Evolutionary conservation across 139 green algal genomes (phyloP).

Genomic region (Haematococcus lacustris): DNA sequence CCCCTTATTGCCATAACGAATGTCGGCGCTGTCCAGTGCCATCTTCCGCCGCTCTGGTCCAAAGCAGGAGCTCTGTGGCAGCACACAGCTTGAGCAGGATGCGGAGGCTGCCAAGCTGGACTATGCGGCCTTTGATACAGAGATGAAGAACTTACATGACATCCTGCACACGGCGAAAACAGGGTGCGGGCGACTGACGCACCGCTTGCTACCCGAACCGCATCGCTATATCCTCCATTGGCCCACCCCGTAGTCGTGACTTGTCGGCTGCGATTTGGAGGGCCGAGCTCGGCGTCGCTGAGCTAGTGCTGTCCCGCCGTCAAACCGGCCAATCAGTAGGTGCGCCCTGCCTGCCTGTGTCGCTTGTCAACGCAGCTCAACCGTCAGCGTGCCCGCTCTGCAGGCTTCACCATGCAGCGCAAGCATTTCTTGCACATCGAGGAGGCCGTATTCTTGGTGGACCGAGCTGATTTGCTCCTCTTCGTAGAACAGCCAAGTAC

Average conservation of each 20-base stretch:
- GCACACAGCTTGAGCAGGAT: neutral
- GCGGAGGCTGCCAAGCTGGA: neutral
- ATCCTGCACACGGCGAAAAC: constrained; percentile 1
- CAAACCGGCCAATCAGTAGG: constrained; percentile 10
- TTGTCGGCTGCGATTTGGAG: constrained; percentile 32
- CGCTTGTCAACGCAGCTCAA: neutral
- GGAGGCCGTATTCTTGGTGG: constrained; percentile 30
- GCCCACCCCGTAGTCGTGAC: constrained; percentile 13
- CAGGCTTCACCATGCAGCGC: constrained; percentile 21
- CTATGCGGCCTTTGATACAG: constrained; percentile 7
- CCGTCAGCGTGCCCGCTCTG: neutral
- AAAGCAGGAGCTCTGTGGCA: constrained; percentile 26
- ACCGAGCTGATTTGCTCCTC: constrained; percentile 32
- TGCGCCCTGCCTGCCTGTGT: neutral
- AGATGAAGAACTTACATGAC: constrained; percentile 17
- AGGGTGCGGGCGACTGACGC: neutral
- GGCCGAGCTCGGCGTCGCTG: constrained; percentile 12
- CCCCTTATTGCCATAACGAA: too few species aligned
- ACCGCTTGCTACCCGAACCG: neutral
- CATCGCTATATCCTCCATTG: too few species aligned
- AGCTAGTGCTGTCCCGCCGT: constrained; percentile 19
- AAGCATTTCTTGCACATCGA: constrained; percentile 27
- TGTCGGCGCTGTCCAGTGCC: too few species aligned
- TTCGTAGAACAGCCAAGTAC: constrained; percentile 22
- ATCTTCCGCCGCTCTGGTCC: constrained; percentile 27